Conservation (phyloP, 768 basidiomycete species). For the Lactarius deliciosus region DNA sequence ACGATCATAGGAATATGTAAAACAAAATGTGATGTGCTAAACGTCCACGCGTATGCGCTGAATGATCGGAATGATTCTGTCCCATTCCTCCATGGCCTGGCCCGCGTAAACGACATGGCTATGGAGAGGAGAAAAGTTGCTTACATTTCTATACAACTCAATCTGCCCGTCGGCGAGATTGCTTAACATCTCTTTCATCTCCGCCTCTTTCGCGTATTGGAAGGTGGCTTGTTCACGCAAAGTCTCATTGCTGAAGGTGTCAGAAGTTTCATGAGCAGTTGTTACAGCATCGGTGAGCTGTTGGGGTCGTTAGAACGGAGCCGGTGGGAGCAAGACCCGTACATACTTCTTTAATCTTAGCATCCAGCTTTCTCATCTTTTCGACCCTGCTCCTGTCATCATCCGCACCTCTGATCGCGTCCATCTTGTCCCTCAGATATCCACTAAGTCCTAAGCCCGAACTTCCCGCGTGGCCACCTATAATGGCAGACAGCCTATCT, state of each 20-base stretch:
- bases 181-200: slow-evolving; percentile 95
- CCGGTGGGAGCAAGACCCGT: background rate
- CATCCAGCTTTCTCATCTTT: slow-evolving; percentile 88
- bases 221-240: slow-evolving; percentile 88
- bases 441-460: slow-evolving; percentile 81
- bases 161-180: slow-evolving; percentile 93
- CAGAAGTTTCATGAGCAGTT: slow-evolving; percentile 91
- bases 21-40: slow-evolving; percentile 39
- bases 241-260: slow-evolving; percentile 95
- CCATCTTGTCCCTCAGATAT: slow-evolving; percentile 90
- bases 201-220: slow-evolving; percentile 85
- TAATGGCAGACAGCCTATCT: slow-evolving; percentile 86
- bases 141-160: slow-evolving; percentile 85
- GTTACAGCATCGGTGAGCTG: slow-evolving; percentile 96
- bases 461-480: slow-evolving; percentile 84
- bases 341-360: slow-evolving; percentile 91
- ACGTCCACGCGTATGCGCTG: slow-evolving; percentile 94
- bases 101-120: slow-evolving; percentile 12
- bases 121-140: slow-evolving; percentile 28
- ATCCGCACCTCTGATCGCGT: slow-evolving; percentile 87
- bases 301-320: slow-evolving; percentile 1
- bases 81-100: slow-evolving; percentile 97
- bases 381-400: slow-evolving; percentile 92
- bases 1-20: slow-evolving; percentile 26
- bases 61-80: slow-evolving; percentile 88